Base-by-base conservation (phyloP, 2,329 filamentous ascomycete species). In the Monosporascus sp. region DNA sequence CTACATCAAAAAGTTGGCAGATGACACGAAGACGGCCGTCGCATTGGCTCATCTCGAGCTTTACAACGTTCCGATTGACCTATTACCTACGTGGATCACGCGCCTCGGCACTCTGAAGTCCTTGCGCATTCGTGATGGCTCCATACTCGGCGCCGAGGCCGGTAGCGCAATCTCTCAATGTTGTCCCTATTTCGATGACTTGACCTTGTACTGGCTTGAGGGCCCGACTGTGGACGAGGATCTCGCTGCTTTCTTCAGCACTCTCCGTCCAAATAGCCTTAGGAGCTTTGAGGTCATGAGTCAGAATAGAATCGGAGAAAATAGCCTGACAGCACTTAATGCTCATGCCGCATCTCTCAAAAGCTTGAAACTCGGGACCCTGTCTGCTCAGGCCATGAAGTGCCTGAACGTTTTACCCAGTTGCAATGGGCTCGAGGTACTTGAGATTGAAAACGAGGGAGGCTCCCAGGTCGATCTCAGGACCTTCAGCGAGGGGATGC, bases 51-150 rank as follows among this genome's bases (percentile, higher is more conserved):
- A 77, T 55, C 78, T 87, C 50, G 82, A 77, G 54, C 80, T 79
- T 11, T 69, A 78, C 37, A 55, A 59, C 52, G 70, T 85, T 38
- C 70, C 79, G n/a, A 72, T 77, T 7, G 69, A 70, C 48, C 70
- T 77, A 5, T 71, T 90, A 5, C 71, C 79, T 1, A 70, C 67
- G 27, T 89, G 86, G 85, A 74, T 82, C 16, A 75, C 80, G 14
- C 74, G 78, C 35, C 69, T 89, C 26, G 74, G 80, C 1, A 76
- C 79, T 26, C 70, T 91, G 8, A 78, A 75, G 52, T 77, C 75
- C 1, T 72, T 90, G 37, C 78, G 81, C 17, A 70, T 89, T 2
- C 83, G 77, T 65, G 80, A 86, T 57, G 86, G 85, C 3, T 77
- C 76, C 40, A 76, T 80, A 9, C 73, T 91, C 1, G 78, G 76